Evolutionary conservation across 441 rosid genomes (phyloP), one percentile per base, ranked within the genome.

Genomic region (Erysimum cheiri): DNA sequence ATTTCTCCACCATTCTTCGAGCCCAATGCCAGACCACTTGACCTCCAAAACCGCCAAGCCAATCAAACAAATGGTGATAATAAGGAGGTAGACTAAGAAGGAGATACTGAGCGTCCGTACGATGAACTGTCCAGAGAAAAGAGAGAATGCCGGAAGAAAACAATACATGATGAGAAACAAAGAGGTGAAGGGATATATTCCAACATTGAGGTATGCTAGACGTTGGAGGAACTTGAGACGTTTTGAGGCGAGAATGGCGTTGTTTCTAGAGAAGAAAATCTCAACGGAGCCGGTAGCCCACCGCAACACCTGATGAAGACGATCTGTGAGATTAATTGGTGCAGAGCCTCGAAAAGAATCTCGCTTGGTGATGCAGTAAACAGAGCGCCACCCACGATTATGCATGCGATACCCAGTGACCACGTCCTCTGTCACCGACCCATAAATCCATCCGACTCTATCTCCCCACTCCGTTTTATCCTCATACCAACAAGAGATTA

Each of bases 1-100:
- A 11, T 92, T 92, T 80, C 98, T 85, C 96, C 98, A 92, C 98
- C 98, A 90, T 48, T 92, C 97, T 64, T 93, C 98, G 36, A 93
- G 70, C 6, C 66, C 87, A 7, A 90, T 87, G 5, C 91, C 97
- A 0, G 96, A 80, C 97, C 98, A 93, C 50, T 80, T 87, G 61
- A 89, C 88, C 75, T 91, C 98, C 6, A 91, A 85, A 63, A 93
- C 72, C 5, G 96, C 94, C 1, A 93, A 80, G 9, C 49, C 60
- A 65, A 91, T 83, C 32, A 93, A 82, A 78, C 90, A 84, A 7
- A 87, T 17, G 1, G 92, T 86, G 26, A 87, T 89, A 1, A 50
- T 47, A 1, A 91, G 77, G 31, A 93, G 84, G 84, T 93, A 93
- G 33, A 85, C 41, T 32, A 93, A 67, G 66, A 89, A 89, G 0